phyloP scores from a whole-genome alignment of 2,329 filamentous ascomycete genomes.

The Nannizzia gypsea region DNA sequence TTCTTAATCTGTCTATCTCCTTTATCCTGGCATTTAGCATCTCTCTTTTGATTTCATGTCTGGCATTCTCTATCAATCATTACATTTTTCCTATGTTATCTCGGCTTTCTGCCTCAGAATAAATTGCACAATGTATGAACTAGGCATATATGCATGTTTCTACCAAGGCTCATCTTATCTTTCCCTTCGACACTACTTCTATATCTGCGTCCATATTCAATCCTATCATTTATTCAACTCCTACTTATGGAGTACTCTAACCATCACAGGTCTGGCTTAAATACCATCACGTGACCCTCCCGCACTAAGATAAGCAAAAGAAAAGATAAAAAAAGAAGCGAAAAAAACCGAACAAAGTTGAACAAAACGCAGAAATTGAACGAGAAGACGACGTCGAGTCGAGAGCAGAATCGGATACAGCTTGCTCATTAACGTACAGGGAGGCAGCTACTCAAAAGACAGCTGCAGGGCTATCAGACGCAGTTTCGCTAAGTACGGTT shows the following conservation, averaged over 20 bases:
- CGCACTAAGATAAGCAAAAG: slow-evolving; percentile 36
- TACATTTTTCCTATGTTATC: not conserved
- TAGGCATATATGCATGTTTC: not conserved
- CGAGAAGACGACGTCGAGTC: not conserved
- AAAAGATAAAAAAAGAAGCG: slow-evolving; percentile 25
- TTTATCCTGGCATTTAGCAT: not conserved
- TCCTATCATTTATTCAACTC: not conserved
- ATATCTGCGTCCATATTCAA: not conserved
- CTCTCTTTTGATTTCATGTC: not conserved
- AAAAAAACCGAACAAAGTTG: slow-evolving; percentile 5
- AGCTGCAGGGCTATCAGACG: slow-evolving; percentile 15
- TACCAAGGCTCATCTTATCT: not conserved
- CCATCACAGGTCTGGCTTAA: not conserved
- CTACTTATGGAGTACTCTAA: too few relatives aligned
- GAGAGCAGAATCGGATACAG: not conserved
- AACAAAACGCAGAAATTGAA: slow-evolving; percentile 3
- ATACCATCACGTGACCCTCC: slow-evolving; percentile 12
- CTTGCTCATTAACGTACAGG: not conserved
- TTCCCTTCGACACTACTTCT: too few relatives aligned
- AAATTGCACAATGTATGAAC: slow-evolving; percentile 1
- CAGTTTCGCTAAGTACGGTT: slow-evolving; percentile 21
- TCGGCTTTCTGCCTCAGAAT: not conserved
- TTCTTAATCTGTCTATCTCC: not conserved
- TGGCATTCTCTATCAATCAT: not conserved
- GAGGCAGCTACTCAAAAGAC: not conserved